phyloP scores from a whole-genome alignment of 2,329 filamentous ascomycete genomes.

The Grosmannia huntii region DNA sequence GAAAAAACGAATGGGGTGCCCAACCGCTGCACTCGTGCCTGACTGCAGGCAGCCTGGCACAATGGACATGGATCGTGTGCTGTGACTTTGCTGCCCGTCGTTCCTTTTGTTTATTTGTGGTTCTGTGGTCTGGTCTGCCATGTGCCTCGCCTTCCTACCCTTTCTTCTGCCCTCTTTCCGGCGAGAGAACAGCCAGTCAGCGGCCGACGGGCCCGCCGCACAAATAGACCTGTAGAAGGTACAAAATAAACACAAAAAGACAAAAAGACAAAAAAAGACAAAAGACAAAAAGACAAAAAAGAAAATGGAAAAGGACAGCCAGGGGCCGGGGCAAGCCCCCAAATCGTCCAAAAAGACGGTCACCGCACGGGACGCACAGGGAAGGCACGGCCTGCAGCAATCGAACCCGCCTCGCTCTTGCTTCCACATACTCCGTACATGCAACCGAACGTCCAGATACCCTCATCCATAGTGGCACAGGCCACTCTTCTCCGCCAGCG shows the following conservation, averaged over 20 bases:
- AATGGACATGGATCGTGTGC: neutral
- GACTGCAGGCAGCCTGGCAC: conserved; percentile 16
- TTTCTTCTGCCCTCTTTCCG: conserved; percentile 4
- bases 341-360: too few relatives aligned
- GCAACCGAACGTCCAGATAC: too few relatives aligned
- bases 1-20: conserved; percentile 16
- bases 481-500: conserved; percentile 22
- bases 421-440: too few relatives aligned
- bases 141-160: neutral
- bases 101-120: neutral
- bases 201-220: neutral
- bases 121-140: neutral
- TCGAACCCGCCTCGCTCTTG: too few relatives aligned
- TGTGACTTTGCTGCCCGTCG: neutral
- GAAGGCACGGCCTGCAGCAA: too few relatives aligned
- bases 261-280: too few relatives aligned
- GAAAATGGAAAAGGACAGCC: too few relatives aligned
- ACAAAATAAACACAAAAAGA: neutral
- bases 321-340: too few relatives aligned
- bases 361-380: too few relatives aligned
- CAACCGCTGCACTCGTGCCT: conserved; percentile 35
- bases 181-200: neutral
- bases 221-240: neutral
- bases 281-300: too few relatives aligned
- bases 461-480: too few relatives aligned